Base-by-base conservation (phyloP, 1,139 yeast genomes). In the Kluyveromyces sp. region DNA sequence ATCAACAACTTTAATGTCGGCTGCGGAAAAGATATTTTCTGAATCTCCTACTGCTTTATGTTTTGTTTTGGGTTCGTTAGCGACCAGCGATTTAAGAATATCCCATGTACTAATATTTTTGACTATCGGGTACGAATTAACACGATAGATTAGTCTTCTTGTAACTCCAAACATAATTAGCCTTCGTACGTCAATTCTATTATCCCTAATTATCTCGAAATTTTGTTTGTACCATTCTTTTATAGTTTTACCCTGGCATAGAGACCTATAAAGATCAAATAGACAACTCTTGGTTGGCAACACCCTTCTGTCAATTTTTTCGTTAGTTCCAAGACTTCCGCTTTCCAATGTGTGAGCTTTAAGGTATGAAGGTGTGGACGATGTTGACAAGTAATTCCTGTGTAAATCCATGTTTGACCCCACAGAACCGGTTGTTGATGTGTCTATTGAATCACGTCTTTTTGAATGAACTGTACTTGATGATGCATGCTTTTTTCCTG, bases 151-250 rank as follows among this genome's bases (percentile, higher is more conserved):
- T 5, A 94, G 63, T 1, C 95, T 89, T 52, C 88, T 77, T 35
- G 88, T 70, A 2, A 88, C 75, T 0, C 98, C 99, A 70, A 90
- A 94, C 30, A 89, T 81, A 15, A 92, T 72, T 58, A 94, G 87
- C 43, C 96, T 69, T 50, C 97, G 71, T 2, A 92, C 72, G 63
- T 94, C 98, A 37, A 94, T 78, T 54, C 79, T 77, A 36, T 88
- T 77, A 50, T 78, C 76, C 30, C 69, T 67, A 31, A 94, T 67
- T 6, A 71, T 66, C 42, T 77, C 75, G 37, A 72, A 73, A 59
- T 94, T 84, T 51, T 79, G 75, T 35, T 65, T 73, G 60, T 79
- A 86, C 97, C 98, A 94, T 37, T 84, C 89, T 53, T 80, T 78
- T 4, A 94, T 72, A 0, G 87, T 75, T 45, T 77, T 79, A 1